Evolutionary conservation across 2,329 filamentous ascomycete genomes (phyloP).

Genomic region (Geosmithia morbida): DNA sequence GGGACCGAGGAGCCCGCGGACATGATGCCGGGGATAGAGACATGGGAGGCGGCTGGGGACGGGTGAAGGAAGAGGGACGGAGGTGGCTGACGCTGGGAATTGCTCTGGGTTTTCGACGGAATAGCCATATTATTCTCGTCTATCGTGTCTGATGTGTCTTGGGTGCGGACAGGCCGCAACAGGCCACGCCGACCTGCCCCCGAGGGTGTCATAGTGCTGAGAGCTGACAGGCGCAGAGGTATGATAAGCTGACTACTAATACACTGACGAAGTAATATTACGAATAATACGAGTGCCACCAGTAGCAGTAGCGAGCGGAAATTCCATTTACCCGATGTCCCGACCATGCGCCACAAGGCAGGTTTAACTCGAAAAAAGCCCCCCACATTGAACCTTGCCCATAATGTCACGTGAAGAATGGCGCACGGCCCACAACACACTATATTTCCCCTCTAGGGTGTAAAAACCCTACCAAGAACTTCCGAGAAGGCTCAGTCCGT

Average conservation of each 20-base stretch:
- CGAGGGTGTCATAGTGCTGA: not conserved
- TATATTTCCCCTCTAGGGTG: conserved; percentile 17
- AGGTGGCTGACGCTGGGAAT: conserved; percentile 37
- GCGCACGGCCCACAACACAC: not conserved
- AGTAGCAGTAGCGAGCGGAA: no score
- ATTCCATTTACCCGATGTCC: not conserved
- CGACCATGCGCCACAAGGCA: not conserved
- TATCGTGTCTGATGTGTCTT: not conserved
- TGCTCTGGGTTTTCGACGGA: conserved; percentile 28
- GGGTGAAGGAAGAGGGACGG: conserved; percentile 72
- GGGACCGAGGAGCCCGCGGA: conserved; percentile 19
- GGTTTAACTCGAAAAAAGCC: not conserved
- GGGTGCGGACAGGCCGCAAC: not conserved
- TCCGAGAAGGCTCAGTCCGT: conserved; percentile 11
- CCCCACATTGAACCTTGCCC: not conserved
- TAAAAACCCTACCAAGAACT: conserved; percentile 26
- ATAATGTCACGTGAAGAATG: not conserved
- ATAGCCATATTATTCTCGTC: conserved; percentile 22
- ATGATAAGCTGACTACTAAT: not conserved
- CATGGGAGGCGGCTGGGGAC: conserved; percentile 60
- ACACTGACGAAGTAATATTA: no score
- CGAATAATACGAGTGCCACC: no score
- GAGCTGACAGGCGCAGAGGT: not conserved
- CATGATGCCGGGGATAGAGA: conserved; percentile 38
- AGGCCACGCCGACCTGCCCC: conserved; percentile 1